Evolutionary conservation across 2,329 filamentous ascomycete genomes (phyloP).

Genomic region (Tricladium varicosporioides): DNA sequence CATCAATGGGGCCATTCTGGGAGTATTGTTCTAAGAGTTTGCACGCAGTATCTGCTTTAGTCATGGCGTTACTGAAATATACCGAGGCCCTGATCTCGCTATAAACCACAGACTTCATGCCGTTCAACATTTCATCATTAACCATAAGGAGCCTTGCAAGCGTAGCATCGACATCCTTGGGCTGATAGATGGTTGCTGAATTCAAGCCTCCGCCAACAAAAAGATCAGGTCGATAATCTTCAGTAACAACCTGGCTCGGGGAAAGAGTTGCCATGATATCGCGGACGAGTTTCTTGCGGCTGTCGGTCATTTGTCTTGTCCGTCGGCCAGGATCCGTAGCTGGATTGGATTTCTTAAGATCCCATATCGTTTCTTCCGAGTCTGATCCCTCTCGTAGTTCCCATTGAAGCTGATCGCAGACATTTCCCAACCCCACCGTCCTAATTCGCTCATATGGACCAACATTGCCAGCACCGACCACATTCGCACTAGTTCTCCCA

Average conservation of each 20-base stretch:
- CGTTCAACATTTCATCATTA: conserved; percentile 27
- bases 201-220: conserved; percentile 10
- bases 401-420: conserved; percentile 30
- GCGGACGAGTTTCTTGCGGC: conserved; percentile 22
- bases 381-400: conserved; percentile 24
- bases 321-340: conserved; percentile 8
- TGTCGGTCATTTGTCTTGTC: conserved; percentile 17
- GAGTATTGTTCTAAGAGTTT: conserved; percentile 25
- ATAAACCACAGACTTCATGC: conserved; percentile 25
- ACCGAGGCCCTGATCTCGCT: conserved; percentile 22
- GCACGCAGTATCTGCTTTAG: conserved; percentile 22
- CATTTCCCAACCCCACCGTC: conserved; percentile 22
- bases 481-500: conserved; percentile 5
- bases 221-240: conserved; percentile 26
- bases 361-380: conserved; percentile 24
- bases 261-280: conserved; percentile 32
- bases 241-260: conserved; percentile 8
- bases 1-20: conserved; percentile 19
- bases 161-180: conserved; percentile 28
- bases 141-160: conserved; percentile 25
- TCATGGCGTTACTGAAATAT: conserved; percentile 27
- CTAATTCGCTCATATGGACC: conserved; percentile 25
- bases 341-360: conserved; percentile 23
- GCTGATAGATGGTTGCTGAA: conserved; percentile 15
- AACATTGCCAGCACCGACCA: not conserved